These are phyloP conservation scores for Clarireedia homoeocarpa DNA, from an alignment of 2,329 filamentous ascomycete genomes.

Conservation along the genomic window DNA sequence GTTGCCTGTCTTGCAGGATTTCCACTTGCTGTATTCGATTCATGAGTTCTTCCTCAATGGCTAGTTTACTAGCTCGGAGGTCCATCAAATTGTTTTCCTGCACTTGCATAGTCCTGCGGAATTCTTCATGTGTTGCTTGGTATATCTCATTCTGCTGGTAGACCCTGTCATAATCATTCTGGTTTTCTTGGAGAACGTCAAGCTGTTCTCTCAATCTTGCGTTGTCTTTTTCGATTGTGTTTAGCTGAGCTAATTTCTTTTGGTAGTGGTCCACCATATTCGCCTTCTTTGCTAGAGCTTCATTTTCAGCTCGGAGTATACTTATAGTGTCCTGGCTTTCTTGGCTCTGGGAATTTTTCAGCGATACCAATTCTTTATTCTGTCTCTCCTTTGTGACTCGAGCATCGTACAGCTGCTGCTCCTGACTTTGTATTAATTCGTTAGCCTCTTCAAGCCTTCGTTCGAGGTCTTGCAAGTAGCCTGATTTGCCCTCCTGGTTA, in stretches of 20 bases:
- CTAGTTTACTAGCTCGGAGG: slow-evolving; percentile 34
- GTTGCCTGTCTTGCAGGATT: slow-evolving; percentile 32
- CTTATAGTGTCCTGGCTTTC: slow-evolving; percentile 51
- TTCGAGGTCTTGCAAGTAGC: slow-evolving; percentile 46
- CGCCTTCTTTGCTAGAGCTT: slow-evolving; percentile 52
- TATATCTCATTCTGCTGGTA: slow-evolving; percentile 23
- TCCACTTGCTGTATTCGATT: slow-evolving; percentile 19
- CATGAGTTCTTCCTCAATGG: slow-evolving; percentile 38
- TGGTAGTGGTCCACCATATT: slow-evolving; percentile 56
- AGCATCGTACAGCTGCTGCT: slow-evolving; percentile 53
- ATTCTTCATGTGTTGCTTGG: slow-evolving; percentile 33
- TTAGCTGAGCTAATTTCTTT: slow-evolving; percentile 53
- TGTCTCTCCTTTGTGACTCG: slow-evolving; percentile 36
- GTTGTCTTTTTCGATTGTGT: slow-evolving; percentile 47
- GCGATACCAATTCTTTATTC: slow-evolving; percentile 40
- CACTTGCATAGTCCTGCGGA: slow-evolving; percentile 30
- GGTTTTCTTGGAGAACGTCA: slow-evolving; percentile 43
- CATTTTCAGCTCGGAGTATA: slow-evolving; percentile 50
- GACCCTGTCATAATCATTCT: slow-evolving; percentile 29
- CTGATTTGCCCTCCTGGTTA: slow-evolving; percentile 41
- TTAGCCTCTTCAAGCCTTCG: slow-evolving; percentile 57
- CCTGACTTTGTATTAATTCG: slow-evolving; percentile 62
- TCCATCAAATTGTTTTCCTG: slow-evolving; percentile 28
- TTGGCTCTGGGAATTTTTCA: slow-evolving; percentile 39
- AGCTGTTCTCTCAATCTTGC: slow-evolving; percentile 47